A percentile compares a stretch with the other conserved stretches of the same genome.
Conservation (phyloP, 805 yeast genomes). For the Wickerhamiella slavikovae region DNA sequence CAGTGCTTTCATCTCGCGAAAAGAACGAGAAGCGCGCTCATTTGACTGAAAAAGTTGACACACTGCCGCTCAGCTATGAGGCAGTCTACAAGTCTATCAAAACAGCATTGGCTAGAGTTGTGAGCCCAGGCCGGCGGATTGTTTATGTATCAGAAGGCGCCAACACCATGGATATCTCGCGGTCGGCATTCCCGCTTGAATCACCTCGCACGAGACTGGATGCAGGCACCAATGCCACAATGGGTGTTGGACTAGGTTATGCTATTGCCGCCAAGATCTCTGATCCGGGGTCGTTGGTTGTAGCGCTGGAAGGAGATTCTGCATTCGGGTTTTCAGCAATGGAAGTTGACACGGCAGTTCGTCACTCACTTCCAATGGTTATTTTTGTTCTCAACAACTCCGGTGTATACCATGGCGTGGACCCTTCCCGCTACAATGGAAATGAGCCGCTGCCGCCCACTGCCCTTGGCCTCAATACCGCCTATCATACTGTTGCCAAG, state of each 20-base stretch:
- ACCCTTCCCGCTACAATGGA: constrained; percentile 14
- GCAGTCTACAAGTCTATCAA: constrained; percentile 31
- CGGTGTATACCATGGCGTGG: constrained; percentile 50
- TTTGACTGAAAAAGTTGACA: constrained; percentile 16
- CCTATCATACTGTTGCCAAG: constrained; percentile 34
- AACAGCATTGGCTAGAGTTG: constrained; percentile 16
- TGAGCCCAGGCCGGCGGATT: constrained; percentile 16
- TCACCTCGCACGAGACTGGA: constrained; percentile 37
- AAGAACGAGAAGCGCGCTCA: constrained; percentile 19
- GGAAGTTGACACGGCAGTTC: constrained; percentile 50
- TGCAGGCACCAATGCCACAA: constrained; percentile 60
- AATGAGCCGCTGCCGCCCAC: constrained; percentile 30
- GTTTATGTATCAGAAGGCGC: constrained; percentile 51
- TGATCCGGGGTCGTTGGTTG: constrained; percentile 24
- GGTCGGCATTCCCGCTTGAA: constrained; percentile 35
- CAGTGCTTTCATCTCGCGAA: constrained; percentile 10
- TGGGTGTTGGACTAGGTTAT: constrained; percentile 59
- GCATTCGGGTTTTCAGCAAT: constrained; percentile 59
- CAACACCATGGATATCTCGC: constrained; percentile 52
- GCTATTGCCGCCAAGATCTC: constrained; percentile 40
- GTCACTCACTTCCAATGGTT: constrained; percentile 32
- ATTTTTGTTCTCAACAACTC: constrained; percentile 52
- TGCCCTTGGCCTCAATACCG: constrained; percentile 32
- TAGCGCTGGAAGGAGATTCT: constrained; percentile 55
- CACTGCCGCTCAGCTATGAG: constrained; percentile 26